Base-by-base conservation (phyloP, 352 stramenopile genomes). In the Phytophthora citricola region DNA sequence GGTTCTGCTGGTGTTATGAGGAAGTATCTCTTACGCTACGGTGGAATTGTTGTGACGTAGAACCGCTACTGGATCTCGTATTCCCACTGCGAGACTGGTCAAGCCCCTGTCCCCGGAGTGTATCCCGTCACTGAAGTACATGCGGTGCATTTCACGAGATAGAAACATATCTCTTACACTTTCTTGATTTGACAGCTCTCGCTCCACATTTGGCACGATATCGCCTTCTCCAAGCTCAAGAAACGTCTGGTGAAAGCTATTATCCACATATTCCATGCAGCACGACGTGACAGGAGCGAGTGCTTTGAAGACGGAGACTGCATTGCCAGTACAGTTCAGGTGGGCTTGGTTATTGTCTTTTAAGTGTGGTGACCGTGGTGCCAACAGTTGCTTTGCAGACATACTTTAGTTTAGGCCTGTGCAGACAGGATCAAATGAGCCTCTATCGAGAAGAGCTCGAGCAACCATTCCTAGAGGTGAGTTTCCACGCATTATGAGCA, bases 11-110 rank as follows among this genome's bases (percentile, higher is more conserved):
- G 31, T 14, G 31, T 56, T 12, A 12, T 17, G 17, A 17, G 31
- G 43, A 45, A 31, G 9, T 3, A 2, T 60, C 27, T 57, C 17
- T 55, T 45, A 55, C 34, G 29, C 10, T 58, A 11, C 57, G 4
- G 29, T 24, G 46, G 24, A 27, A n/a, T 31, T 38, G 24, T 44
- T 51, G 15, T 54, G 38, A 5, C 61, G 14, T 39, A 90, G 81
- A 93, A 95, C 49, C 86, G 88, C 22, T 95, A 94, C 58, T 95
- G 88, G 88, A 94, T 95, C 64, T 84, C 78, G 36, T 95, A 93
- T 63, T 92, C 88, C 5, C 88, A 95, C 41, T 95, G 84, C 31
- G 83, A 93, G 61, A 94, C 83, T 22, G 88, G 88, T 3, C 84
- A 94, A 54, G 88, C 88, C 6, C 88, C 88, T 45, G 85, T 95